A percentile compares a stretch with the other conserved stretches of the same genome.
phyloP scores from a whole-genome alignment of 768 basidiomycete species.

The Candolleomyces aberdarensis region DNA sequence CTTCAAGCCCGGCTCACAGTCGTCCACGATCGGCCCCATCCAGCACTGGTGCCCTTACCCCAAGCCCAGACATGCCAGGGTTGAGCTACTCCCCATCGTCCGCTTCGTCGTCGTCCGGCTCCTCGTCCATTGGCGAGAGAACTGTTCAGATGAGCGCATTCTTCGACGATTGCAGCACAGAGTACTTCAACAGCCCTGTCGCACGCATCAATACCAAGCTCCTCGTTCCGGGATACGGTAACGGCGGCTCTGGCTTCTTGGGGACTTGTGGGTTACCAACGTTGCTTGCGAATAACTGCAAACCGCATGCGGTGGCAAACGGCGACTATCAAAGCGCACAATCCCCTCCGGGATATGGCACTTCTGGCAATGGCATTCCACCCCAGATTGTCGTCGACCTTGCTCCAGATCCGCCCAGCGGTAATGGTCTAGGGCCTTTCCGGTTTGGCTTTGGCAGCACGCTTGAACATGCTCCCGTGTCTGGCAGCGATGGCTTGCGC shows the following conservation, averaged over 20 bases:
- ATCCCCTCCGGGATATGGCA: no score
- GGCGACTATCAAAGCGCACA: no score
- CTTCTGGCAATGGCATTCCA: no score
- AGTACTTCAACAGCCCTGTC: slow-evolving; percentile 1
- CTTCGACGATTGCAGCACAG: slow-evolving; percentile 34
- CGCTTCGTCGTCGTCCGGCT: slow-evolving; percentile 51
- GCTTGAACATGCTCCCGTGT: no score
- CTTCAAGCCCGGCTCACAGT: background rate
- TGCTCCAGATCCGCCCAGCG: no score
- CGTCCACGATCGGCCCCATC: background rate
- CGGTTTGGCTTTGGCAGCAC: no score
- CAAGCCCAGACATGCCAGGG: slow-evolving; percentile 52
- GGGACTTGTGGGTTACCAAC: background rate
- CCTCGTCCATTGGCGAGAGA: slow-evolving; percentile 35
- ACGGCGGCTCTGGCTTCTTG: background rate
- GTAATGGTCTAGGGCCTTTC: no score
- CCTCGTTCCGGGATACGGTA: background rate
- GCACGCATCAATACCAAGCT: background rate
- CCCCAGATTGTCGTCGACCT: no score
- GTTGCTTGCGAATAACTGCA: no score
- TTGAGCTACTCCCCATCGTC: slow-evolving; percentile 60
- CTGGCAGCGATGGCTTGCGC: no score
- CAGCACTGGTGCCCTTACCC: slow-evolving; percentile 18
- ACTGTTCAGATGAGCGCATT: slow-evolving; percentile 57
- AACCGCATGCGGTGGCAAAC: no score